Conservation (phyloP, 73 alveolate genomes). For the Breviolum minutum region DNA sequence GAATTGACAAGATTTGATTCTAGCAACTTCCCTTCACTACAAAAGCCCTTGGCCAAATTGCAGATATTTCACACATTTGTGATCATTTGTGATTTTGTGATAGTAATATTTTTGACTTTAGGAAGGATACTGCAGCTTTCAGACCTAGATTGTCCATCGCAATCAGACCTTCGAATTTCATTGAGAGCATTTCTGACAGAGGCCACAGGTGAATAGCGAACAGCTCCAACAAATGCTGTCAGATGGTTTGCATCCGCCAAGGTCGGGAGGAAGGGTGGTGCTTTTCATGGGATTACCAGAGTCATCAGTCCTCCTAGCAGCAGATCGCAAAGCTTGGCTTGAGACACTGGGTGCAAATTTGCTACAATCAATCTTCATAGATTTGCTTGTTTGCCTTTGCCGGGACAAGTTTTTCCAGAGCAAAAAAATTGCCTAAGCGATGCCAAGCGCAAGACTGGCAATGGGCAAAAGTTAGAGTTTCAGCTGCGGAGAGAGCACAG, state of each 20-base stretch:
- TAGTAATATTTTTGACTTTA: too few relatives aligned
- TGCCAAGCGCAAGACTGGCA: background rate
- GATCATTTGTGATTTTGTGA: too few relatives aligned
- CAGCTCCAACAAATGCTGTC: constrained; percentile 39
- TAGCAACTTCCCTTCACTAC: too few relatives aligned
- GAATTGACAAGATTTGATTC: too few relatives aligned
- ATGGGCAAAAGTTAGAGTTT: background rate
- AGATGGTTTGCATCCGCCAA: constrained; percentile 70
- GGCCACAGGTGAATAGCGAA: constrained; percentile 21
- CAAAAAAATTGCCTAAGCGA: background rate
- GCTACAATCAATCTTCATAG: background rate
- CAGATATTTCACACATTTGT: too few relatives aligned
- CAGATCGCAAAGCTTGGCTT: too few relatives aligned
- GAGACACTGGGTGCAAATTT: background rate
- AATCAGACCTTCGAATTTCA: background rate
- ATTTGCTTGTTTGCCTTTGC: background rate
- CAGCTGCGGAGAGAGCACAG: background rate
- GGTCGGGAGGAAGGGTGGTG: background rate
- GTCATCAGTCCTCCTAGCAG: too few relatives aligned
- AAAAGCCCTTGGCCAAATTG: too few relatives aligned
- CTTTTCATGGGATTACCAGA: too few relatives aligned
- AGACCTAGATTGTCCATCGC: too few relatives aligned
- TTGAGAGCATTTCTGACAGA: background rate
- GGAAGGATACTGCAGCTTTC: too few relatives aligned
- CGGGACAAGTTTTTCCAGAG: background rate